Conservation (phyloP, 2,329 filamentous ascomycete species). For the Colletotrichum euphorbiae region DNA sequence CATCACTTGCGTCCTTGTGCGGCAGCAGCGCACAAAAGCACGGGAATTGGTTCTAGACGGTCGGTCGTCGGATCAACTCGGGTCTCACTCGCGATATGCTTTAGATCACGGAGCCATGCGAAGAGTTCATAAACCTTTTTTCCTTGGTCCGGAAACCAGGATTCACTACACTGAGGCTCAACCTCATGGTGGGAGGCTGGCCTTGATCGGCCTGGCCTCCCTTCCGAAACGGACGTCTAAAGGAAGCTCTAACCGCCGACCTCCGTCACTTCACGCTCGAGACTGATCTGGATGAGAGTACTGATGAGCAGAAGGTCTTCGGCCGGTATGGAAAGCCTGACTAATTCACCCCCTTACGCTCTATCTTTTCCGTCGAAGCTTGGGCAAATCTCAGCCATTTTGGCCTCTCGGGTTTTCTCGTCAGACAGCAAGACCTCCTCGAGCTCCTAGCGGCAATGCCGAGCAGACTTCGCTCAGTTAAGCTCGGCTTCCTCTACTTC, state of each 20-base stretch:
- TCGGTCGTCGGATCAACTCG: conserved; percentile 43
- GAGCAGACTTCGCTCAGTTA: conserved; percentile 44
- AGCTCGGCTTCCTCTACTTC: conserved; percentile 50
- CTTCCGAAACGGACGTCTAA: conserved; percentile 40
- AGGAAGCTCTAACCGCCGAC: conserved; percentile 39
- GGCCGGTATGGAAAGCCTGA: not conserved
- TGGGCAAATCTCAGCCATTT: conserved; percentile 49
- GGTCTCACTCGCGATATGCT: conserved; percentile 50
- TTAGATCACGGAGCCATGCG: conserved; percentile 39
- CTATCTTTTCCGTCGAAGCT: conserved; percentile 46
- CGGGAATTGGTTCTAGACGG: conserved; percentile 51
- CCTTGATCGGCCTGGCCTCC: conserved; percentile 22
- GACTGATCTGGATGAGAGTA: conserved; percentile 37
- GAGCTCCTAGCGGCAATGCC: conserved; percentile 46
- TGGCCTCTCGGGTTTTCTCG: conserved; percentile 44
- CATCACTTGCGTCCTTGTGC: conserved; percentile 45
- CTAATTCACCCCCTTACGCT: conserved; percentile 42
- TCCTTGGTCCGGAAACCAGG: conserved; percentile 43
- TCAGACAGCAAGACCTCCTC: conserved; percentile 45
- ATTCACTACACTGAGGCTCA: conserved; percentile 46
- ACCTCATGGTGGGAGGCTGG: conserved; percentile 39
- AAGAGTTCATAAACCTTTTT: conserved; percentile 44
- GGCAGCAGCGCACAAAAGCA: conserved; percentile 40
- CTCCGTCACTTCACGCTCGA: conserved; percentile 44
- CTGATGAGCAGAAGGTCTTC: not conserved